phyloP scores from a whole-genome alignment of 23 red algal genomes.

The Agarophyton chilense region DNA sequence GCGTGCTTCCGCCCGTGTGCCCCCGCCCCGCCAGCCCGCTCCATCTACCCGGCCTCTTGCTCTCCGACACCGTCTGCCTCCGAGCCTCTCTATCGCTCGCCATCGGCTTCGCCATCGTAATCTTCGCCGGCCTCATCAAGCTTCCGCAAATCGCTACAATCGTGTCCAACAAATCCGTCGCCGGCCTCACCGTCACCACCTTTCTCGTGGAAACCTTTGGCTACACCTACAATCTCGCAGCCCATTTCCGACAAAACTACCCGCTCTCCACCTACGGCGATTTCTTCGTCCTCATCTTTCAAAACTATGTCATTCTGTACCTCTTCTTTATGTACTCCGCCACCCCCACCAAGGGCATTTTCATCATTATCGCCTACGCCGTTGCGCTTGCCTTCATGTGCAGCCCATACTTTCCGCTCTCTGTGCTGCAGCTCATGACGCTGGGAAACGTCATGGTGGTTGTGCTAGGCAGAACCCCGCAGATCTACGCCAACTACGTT shows the following conservation, averaged over 20 bases:
- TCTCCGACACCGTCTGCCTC: constrained; percentile 41
- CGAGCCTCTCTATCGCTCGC: constrained; percentile 58
- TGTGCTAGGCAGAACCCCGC: constrained; percentile 75
- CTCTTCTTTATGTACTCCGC: constrained; percentile 74
- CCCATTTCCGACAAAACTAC: constrained; percentile 85
- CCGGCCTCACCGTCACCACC: constrained; percentile 75
- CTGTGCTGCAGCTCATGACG: constrained; percentile 74
- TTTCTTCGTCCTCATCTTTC: constrained; percentile 78
- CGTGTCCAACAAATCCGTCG: constrained; percentile 63
- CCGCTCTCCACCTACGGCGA: constrained; percentile 96
- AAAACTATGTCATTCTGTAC: constrained; percentile 87
- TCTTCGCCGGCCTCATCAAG: constrained; percentile 87
- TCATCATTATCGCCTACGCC: constrained; percentile 42
- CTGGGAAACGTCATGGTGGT: constrained; percentile 74
- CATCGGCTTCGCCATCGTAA: constrained; percentile 83
- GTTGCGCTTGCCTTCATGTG: constrained; percentile 61
- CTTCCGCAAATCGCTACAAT: constrained; percentile 91
- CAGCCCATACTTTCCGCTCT: constrained; percentile 62
- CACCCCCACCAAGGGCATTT: neutral
- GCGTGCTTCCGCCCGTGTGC: constrained; percentile 49
- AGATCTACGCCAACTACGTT: constrained; percentile 72
- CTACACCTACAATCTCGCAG: constrained; percentile 96
- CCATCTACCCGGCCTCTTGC: neutral
- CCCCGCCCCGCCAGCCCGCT: constrained; percentile 10
- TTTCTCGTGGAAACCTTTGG: constrained; percentile 93